phyloP scores from a whole-genome alignment of 2,329 filamentous ascomycete genomes.

The Aspergillus caelatus region DNA sequence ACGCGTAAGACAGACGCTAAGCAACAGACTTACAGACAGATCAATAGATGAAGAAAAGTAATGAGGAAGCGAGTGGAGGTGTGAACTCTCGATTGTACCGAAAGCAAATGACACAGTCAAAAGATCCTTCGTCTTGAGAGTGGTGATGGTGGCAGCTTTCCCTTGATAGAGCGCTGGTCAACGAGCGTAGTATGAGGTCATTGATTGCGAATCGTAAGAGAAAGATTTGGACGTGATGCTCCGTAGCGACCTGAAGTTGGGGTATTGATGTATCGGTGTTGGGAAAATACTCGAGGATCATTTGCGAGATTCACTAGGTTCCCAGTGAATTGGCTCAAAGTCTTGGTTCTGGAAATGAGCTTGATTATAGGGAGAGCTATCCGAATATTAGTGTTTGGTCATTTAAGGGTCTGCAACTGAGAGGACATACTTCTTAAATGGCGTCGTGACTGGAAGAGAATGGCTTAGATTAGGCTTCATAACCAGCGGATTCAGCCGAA shows the following conservation, averaged over 20 bases:
- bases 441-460: constrained; percentile 43
- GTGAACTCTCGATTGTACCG: constrained; percentile 2
- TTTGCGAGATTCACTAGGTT: constrained; percentile 42
- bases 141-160: constrained; percentile 1
- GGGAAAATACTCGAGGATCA: constrained; percentile 13
- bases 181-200: constrained; percentile 6
- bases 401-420: background rate
- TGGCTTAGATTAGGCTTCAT: constrained; percentile 45
- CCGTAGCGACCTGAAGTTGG: background rate
- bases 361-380: constrained; percentile 48
- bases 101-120: constrained; percentile 3
- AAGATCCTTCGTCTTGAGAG: background rate
- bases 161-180: background rate
- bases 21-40: constrained; percentile 9
- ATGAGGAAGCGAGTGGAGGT: background rate
- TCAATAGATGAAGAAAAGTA: background rate
- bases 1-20: constrained; percentile 21
- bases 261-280: background rate
- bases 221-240: background rate
- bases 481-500: constrained; percentile 46
- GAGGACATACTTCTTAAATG: constrained; percentile 44
- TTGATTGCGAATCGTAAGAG: constrained; percentile 6
- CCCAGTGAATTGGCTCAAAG: constrained; percentile 50
- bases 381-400: constrained; percentile 2
- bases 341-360: constrained; percentile 51